Percentiles rank a stretch among this genome's conserved stretches.
Conservation (phyloP, 257 asterid species). For the Petrea volubilis region DNA sequence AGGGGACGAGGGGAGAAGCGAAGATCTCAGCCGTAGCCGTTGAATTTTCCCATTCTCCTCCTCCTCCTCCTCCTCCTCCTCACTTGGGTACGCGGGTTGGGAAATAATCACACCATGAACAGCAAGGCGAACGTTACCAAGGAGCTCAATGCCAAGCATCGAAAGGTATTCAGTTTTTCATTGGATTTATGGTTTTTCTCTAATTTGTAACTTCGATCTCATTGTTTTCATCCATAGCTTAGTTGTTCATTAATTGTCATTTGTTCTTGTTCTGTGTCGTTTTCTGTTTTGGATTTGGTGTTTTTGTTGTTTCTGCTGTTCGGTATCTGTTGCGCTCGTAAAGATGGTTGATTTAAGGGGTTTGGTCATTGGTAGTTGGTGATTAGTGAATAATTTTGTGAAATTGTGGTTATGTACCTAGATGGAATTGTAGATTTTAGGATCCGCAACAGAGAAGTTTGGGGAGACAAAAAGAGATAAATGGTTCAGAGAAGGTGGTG, state of each 20-base stretch:
- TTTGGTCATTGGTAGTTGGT: neutral
- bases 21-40: neutral
- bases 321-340: neutral
- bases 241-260: neutral
- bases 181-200: neutral
- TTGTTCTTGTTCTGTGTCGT: neutral
- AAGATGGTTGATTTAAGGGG: neutral
- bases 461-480: neutral
- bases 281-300: neutral
- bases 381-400: neutral
- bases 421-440: neutral
- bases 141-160: constrained; percentile 73
- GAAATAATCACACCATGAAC: constrained; percentile 49
- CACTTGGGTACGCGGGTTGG: constrained; percentile 7
- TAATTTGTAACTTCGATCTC: neutral
- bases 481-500: neutral
- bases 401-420: neutral
- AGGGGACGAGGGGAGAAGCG: constrained; percentile 24
- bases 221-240: neutral
- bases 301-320: neutral
- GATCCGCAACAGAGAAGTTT: neutral
- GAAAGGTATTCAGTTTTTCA: constrained; percentile 46
- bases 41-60: neutral
- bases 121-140: constrained; percentile 73
- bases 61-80: constrained; percentile 6